phyloP scores from a whole-genome alignment of 352 stramenopile genomes.

The Phytopythium litorale region DNA sequence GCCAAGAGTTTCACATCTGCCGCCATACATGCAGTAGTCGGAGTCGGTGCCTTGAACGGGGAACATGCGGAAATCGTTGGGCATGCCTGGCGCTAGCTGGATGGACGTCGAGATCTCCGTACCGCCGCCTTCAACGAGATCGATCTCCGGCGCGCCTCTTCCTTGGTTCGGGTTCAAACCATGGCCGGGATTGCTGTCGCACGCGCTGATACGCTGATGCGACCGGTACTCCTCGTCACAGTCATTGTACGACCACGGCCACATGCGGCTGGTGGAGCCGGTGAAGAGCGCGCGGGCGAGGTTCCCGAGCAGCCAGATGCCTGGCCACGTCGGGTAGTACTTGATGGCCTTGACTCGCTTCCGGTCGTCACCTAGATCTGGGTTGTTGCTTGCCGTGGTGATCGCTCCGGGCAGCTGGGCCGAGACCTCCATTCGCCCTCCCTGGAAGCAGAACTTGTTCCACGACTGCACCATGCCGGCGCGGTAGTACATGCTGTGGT shows the following conservation, averaged over 20 bases:
- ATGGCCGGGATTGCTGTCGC: slow-evolving; percentile 85
- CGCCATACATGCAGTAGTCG: slow-evolving; percentile 25
- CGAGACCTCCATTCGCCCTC: slow-evolving; percentile 84
- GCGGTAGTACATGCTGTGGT: slow-evolving; percentile 35
- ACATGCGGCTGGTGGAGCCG: too few relatives aligned
- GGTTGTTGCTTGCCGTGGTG: slow-evolving; percentile 38
- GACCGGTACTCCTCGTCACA: too few relatives aligned
- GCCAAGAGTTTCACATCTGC: slow-evolving; percentile 19
- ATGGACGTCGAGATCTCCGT: slow-evolving; percentile 90
- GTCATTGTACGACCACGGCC: too few relatives aligned
- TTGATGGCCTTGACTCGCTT: slow-evolving; percentile 23
- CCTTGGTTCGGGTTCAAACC: slow-evolving; percentile 81
- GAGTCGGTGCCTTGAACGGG: background rate
- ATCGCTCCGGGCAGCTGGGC: slow-evolving; percentile 87
- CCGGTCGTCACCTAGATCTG: slow-evolving; percentile 40
- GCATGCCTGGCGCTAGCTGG: slow-evolving; percentile 78
- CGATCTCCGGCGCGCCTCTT: slow-evolving; percentile 91
- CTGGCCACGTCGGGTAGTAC: slow-evolving; percentile 69
- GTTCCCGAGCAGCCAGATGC: slow-evolving; percentile 81
- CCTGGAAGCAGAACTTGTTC: slow-evolving; percentile 94
- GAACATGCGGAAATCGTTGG: slow-evolving; percentile 47
- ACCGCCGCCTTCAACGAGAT: slow-evolving; percentile 92
- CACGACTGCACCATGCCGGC: slow-evolving; percentile 86
- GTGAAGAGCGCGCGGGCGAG: too few relatives aligned
- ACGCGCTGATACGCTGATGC: slow-evolving; percentile 72